Percentiles rank a stretch among this genome's conserved stretches.
Conservation (phyloP, 2,329 filamentous ascomycete genomes). For the Fusarium sp. region DNA sequence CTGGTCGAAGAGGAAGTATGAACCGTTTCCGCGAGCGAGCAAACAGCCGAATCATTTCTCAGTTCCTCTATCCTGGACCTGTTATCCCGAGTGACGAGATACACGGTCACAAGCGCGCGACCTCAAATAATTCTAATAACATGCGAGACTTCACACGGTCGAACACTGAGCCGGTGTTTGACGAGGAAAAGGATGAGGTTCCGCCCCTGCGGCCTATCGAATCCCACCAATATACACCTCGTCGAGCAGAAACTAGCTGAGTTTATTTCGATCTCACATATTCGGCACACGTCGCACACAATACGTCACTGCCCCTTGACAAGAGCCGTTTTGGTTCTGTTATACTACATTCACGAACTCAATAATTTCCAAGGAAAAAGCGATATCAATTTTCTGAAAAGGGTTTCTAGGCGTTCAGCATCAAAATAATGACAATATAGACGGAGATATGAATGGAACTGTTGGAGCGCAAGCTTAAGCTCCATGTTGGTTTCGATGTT, state of each 20-base stretch:
- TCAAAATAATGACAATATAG: slow-evolving; percentile 18
- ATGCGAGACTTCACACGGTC: slow-evolving; percentile 39
- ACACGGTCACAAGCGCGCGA: slow-evolving; percentile 44
- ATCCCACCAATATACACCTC: slow-evolving; percentile 42
- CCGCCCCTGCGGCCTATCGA: slow-evolving; percentile 42
- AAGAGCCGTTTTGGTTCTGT: not conserved
- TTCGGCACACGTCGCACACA: not conserved
- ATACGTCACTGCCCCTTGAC: not conserved
- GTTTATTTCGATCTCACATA: not conserved
- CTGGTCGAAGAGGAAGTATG: slow-evolving; percentile 51
- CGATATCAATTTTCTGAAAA: slow-evolving; percentile 13
- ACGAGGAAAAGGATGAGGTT: slow-evolving; percentile 46
- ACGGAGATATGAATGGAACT: slow-evolving; percentile 6
- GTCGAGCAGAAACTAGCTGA: slow-evolving; percentile 43
- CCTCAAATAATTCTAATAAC: slow-evolving; percentile 47
- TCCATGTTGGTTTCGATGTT: not conserved
- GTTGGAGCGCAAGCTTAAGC: slow-evolving; percentile 23
- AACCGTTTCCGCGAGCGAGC: slow-evolving; percentile 53
- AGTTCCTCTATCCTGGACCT: slow-evolving; percentile 63
- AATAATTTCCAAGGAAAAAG: slow-evolving; percentile 17
- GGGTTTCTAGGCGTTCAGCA: slow-evolving; percentile 20
- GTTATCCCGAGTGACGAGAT: slow-evolving; percentile 49
- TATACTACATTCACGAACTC: slow-evolving; percentile 16
- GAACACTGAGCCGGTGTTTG: slow-evolving; percentile 44
- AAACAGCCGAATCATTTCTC: slow-evolving; percentile 58